Conservation (phyloP, 2,329 filamentous ascomycete species). For the Talaromyces sp. region DNA sequence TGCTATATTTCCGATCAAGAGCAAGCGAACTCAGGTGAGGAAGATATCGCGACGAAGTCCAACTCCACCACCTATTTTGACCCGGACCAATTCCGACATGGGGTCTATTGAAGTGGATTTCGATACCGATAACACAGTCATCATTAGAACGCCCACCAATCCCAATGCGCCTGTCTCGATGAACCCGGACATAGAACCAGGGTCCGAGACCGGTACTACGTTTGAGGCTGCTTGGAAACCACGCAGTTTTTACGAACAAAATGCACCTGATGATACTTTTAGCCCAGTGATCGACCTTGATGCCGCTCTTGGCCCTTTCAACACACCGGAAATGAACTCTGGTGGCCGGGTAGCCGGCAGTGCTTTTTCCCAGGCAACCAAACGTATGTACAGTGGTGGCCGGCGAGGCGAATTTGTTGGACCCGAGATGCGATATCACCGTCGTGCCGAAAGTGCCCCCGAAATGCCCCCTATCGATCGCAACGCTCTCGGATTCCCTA, state of each 20-base stretch:
- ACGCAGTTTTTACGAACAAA: conserved; percentile 41
- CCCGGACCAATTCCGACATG: conserved; percentile 37
- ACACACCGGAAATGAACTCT: conserved; percentile 55
- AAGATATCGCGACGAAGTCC: conserved; percentile 36
- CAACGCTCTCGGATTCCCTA: conserved; percentile 31
- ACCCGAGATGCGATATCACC: conserved; percentile 47
- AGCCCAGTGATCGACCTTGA: conserved; percentile 90
- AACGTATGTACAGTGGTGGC: conserved; percentile 47
- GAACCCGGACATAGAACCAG: conserved; percentile 1
- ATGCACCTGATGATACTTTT: conserved; percentile 57
- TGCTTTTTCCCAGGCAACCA: conserved; percentile 37
- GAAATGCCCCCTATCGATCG: conserved; percentile 47
- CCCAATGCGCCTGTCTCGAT: conserved; percentile 25
- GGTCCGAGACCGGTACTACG: conserved; percentile 14
- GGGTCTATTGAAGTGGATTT: conserved; percentile 44
- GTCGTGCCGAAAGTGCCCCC: conserved; percentile 47
- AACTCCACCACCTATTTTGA: conserved; percentile 42
- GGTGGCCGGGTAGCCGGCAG: conserved; percentile 24
- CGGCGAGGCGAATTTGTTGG: conserved; percentile 43
- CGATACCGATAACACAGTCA: conserved; percentile 46
- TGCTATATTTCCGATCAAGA: conserved; percentile 47
- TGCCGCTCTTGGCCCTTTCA: conserved; percentile 86
- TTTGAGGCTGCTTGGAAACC: conserved; percentile 41
- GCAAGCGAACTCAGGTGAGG: conserved; percentile 42
- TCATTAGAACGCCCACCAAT: conserved; percentile 41